Evolutionary conservation across 2,329 filamentous ascomycete species (phyloP).

Genomic region (Emergomyces pasteurianus): DNA sequence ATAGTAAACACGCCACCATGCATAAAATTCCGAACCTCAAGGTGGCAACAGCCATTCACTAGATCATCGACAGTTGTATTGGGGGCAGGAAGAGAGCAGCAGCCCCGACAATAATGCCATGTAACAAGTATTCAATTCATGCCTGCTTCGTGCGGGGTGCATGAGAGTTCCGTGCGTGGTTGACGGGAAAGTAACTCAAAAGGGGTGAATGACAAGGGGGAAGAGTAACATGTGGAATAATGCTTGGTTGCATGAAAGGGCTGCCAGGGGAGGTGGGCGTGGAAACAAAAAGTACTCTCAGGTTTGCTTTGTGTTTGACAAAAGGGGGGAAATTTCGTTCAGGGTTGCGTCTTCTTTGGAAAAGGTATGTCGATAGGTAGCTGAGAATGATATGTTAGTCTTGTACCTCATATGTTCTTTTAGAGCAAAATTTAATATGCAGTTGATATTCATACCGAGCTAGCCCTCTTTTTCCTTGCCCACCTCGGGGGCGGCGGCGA

Average conservation of each 20-base stretch:
- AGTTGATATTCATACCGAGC: slow-evolving; percentile 13
- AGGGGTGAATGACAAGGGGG: background rate
- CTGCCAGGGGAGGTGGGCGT: background rate
- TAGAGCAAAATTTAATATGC: background rate
- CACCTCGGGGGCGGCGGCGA: background rate
- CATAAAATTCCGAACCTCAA: background rate
- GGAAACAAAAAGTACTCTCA: background rate
- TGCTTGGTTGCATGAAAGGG: background rate
- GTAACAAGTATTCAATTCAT: background rate
- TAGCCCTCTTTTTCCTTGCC: slow-evolving; percentile 13
- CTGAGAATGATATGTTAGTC: background rate
- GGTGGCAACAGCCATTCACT: background rate
- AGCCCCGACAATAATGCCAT: background rate
- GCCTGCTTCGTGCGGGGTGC: background rate
- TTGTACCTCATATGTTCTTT: background rate
- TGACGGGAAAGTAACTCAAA: background rate
- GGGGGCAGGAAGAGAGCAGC: background rate
- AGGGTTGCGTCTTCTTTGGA: slow-evolving; percentile 3
- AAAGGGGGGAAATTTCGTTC: background rate
- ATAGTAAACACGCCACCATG: background rate
- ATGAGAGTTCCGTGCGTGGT: background rate
- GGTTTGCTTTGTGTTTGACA: background rate
- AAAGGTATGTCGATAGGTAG: slow-evolving; percentile 6
- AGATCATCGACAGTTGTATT: background rate
- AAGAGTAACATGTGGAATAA: background rate